Evolutionary conservation across 345 rosid genomes (phyloP).

Genomic region (Xanthoceras sorbifolium): DNA sequence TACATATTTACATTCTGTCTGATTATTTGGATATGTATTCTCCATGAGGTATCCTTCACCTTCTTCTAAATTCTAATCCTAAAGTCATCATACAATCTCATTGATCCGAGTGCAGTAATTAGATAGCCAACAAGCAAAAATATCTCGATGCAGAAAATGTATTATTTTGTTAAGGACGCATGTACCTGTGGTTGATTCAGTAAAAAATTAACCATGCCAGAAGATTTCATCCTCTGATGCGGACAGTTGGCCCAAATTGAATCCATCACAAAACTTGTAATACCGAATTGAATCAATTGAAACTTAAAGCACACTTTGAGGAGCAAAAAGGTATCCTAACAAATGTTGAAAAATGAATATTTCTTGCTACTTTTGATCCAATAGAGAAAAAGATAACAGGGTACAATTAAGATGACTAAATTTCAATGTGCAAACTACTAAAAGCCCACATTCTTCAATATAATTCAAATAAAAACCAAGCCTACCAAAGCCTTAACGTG

Average conservation of each 20-base stretch:
- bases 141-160: not conserved
- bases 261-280: not conserved
- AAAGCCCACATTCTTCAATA: not conserved
- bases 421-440: not conserved
- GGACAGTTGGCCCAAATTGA: not conserved
- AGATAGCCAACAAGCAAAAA: not conserved
- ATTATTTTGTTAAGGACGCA: not conserved
- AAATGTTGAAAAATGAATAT: not conserved
- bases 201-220: not conserved
- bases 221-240: not conserved
- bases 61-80: slow-evolving; percentile 2
- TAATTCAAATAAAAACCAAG: too few relatives aligned
- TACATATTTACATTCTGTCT: not conserved
- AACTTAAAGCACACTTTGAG: not conserved
- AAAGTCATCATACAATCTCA: not conserved
- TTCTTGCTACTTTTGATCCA: not conserved
- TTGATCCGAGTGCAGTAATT: not conserved
- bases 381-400: not conserved
- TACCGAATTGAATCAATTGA: not conserved
- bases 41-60: not conserved
- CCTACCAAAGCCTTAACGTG: too few relatives aligned
- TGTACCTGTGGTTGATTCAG: not conserved
- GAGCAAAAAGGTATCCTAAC: not conserved
- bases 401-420: not conserved
- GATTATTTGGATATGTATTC: not conserved